Base-by-base conservation (phyloP, 257 asterid species). In the Galeopsis tetrahit region DNA sequence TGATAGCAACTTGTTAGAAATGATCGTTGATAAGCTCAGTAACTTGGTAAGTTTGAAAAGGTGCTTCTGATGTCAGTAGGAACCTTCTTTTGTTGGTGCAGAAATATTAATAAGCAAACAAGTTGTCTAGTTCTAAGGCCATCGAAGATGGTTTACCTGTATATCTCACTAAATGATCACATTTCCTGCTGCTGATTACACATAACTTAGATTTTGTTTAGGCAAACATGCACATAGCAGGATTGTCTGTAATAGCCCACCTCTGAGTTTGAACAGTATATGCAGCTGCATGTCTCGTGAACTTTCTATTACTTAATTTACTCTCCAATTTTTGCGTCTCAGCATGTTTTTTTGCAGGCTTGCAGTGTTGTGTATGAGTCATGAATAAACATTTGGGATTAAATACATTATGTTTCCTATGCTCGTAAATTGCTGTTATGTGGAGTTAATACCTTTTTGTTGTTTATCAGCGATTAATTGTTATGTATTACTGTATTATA, bases 11-110 rank as follows among this genome's bases (percentile, higher is more conserved):
- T 85, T 95, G 84, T 75, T 95, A 78, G 99, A 95, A 85, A 92
- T 95, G 99, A 92, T 92, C 59, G 99, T 89, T 60, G 97, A 95
- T 79, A 95, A 95, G 82, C 86, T 95, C 79, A 86, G 80, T 77
- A 72, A 88, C 60, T 77, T 84, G 35, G 99, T 95, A 86, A 83
- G 98, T 75, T 58, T 33, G 38, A 56, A 13, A 82, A 61, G 21
- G 44, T 34, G 14, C 48, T 9, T 39, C 52, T 10, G 44, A 15
- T 72, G 58, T 39, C 28, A 43, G 38, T 70, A 46, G 38, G 49
- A 70, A 55, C 15, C 48, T 52, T 52, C 52, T 42, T 39, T 14
- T 58, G 51, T 76, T 69, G 75, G 46, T 32, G 38, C 38, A 1
- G 69, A 53, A 63, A 70, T 66, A 44, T 10, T 31, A 53, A 33